Conservation (phyloP, 257 asterid genomes). For the Lycium ferocissimum region DNA sequence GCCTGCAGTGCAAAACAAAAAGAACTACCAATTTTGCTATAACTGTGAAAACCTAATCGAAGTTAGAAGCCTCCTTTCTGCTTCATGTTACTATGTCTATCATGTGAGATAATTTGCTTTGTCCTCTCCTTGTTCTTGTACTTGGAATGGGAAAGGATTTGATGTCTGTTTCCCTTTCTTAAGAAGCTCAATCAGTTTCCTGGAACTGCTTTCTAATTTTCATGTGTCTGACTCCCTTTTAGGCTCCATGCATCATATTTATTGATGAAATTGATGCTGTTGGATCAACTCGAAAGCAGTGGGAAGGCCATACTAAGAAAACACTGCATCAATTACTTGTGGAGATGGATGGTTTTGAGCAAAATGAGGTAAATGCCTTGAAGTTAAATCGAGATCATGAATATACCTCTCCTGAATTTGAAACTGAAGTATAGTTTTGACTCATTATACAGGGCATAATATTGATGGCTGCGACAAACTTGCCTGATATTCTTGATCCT, state of each 20-base stretch:
- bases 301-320: constrained; percentile 99
- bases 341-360: constrained; percentile 99
- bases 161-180: constrained; percentile 14
- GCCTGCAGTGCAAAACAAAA: neutral
- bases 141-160: neutral
- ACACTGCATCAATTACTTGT: constrained; percentile 94
- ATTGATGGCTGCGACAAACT: constrained; percentile 97
- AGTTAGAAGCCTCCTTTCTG: constrained; percentile 15
- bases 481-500: constrained; percentile 97
- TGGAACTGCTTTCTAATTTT: constrained; percentile 34
- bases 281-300: constrained; percentile 97
- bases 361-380: constrained; percentile 75
- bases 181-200: constrained; percentile 19
- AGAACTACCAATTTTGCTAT: neutral
- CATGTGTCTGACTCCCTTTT: constrained; percentile 35
- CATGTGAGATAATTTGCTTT: constrained; percentile 20
- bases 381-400: constrained; percentile 8
- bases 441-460: constrained; percentile 72
- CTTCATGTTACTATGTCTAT: constrained; percentile 7
- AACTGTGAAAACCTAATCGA: constrained; percentile 14
- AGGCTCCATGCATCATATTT: constrained; percentile 98
- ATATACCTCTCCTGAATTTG: constrained; percentile 6
- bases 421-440: constrained; percentile 31
- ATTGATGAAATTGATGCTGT: constrained; percentile 98
- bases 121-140: constrained; percentile 1